Percentiles rank a stretch among this genome's conserved stretches.
Conservation (phyloP, 495 filamentous ascomycete genomes). For the Annulohypoxylon nitens region DNA sequence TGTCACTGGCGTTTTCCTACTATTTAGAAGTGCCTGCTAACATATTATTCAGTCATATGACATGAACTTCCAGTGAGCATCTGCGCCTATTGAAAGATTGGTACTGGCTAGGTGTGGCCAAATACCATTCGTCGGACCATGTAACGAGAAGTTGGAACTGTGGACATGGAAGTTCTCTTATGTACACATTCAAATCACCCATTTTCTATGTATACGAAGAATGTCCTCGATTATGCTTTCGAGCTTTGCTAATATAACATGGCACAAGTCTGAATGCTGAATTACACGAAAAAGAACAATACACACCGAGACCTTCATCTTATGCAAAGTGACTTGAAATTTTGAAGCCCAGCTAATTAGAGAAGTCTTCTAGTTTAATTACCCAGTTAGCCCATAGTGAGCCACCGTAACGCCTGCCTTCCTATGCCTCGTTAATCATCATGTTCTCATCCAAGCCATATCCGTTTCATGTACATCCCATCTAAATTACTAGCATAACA, state of each 20-base stretch:
- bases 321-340: background rate
- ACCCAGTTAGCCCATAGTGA: background rate
- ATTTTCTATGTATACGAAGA: background rate
- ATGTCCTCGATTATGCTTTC: background rate
- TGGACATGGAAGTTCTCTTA: background rate
- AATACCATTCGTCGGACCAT: background rate
- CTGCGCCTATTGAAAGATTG: background rate
- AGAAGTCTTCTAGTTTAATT: background rate
- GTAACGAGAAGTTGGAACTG: background rate
- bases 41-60: constrained; percentile 25
- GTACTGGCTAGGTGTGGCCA: background rate
- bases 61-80: background rate
- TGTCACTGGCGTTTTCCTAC: constrained; percentile 8
- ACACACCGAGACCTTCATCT: background rate
- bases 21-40: constrained; percentile 12
- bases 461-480: background rate
- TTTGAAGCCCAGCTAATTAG: background rate
- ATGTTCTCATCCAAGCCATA: background rate
- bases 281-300: background rate
- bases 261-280: background rate
- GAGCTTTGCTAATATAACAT: background rate
- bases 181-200: background rate
- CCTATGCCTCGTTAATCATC: background rate
- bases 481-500: constrained; percentile 14
- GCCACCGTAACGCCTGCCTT: background rate